A percentile compares a stretch with the other conserved stretches of the same genome.
Conservation (phyloP, 495 filamentous ascomycete species). For the Xylaria acuta region DNA sequence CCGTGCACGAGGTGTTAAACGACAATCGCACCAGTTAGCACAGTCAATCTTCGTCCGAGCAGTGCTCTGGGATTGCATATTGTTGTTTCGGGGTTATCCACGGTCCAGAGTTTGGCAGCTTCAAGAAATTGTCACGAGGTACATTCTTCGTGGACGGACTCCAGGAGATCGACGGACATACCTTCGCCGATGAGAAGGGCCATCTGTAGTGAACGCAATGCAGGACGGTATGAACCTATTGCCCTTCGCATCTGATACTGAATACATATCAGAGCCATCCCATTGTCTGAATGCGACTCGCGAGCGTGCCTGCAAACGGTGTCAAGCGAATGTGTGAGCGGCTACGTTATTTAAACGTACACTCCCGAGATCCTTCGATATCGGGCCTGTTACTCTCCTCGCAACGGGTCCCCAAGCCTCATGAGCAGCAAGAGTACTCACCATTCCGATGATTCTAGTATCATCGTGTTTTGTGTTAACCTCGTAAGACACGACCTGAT, state of each 20-base stretch:
- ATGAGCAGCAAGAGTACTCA: background rate
- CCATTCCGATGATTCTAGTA: background rate
- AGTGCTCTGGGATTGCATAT: conserved; percentile 4
- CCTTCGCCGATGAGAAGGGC: background rate
- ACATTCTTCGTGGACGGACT: background rate
- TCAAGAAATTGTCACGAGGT: background rate
- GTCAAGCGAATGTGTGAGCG: background rate
- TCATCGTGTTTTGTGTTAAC: background rate
- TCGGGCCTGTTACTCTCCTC: background rate
- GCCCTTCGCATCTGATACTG: too few species aligned
- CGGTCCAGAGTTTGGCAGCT: background rate
- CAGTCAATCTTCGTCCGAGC: background rate
- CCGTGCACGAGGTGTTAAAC: background rate
- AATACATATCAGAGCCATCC: background rate
- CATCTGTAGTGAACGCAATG: too few species aligned
- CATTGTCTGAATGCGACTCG: background rate
- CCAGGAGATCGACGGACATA: background rate
- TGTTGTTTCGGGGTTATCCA: background rate
- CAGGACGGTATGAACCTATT: too few species aligned
- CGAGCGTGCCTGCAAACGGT: background rate
- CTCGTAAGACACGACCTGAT: background rate
- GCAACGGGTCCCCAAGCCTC: too few species aligned
- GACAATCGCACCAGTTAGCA: background rate
- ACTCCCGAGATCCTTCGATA: background rate
- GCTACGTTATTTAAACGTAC: background rate